Evolutionary conservation across 78 protist genomes (phyloP).

Genomic region (Dictyostelium intermedium): DNA sequence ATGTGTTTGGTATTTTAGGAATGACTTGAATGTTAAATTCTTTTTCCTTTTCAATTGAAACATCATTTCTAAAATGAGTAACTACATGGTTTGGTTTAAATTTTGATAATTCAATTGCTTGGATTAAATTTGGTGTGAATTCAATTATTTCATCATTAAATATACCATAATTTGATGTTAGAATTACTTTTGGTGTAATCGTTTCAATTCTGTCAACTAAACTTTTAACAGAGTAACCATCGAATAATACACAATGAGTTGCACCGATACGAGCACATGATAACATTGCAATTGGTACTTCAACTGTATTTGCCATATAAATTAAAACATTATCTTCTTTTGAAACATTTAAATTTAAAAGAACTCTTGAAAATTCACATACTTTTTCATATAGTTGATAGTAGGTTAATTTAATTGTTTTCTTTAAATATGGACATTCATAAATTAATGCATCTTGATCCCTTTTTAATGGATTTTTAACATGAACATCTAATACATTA

Average conservation of each 20-base stretch:
- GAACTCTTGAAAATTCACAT: conserved; percentile 81
- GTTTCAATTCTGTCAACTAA: not conserved
- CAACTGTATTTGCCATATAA: conserved; percentile 91
- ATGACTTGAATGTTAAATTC: no score
- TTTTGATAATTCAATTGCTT: not conserved
- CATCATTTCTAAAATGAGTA: no score
- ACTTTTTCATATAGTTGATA: conserved; percentile 55
- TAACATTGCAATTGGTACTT: conserved; percentile 87
- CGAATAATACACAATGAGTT: conserved; percentile 46
- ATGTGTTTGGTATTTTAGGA: no score
- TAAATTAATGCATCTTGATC: conserved; percentile 28
- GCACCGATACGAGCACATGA: conserved; percentile 97
- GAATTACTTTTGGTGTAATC: not conserved
- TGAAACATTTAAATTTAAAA: conserved; percentile 75
- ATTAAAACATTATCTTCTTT: conserved; percentile 91
- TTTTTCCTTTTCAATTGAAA: no score
- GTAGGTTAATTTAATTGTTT: not conserved
- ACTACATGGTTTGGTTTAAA: not conserved
- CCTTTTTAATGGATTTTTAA: not conserved
- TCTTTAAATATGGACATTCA: conserved; percentile 78
- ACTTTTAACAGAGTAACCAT: not conserved
- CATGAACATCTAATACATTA: conserved; percentile 76
- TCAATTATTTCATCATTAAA: not conserved
- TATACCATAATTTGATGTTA: not conserved
- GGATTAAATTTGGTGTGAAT: not conserved